Percentiles rank a stretch among this genome's conserved stretches.
phyloP scores from a whole-genome alignment of 768 basidiomycete genomes.

The Tubosaeta brunneosetosa region DNA sequence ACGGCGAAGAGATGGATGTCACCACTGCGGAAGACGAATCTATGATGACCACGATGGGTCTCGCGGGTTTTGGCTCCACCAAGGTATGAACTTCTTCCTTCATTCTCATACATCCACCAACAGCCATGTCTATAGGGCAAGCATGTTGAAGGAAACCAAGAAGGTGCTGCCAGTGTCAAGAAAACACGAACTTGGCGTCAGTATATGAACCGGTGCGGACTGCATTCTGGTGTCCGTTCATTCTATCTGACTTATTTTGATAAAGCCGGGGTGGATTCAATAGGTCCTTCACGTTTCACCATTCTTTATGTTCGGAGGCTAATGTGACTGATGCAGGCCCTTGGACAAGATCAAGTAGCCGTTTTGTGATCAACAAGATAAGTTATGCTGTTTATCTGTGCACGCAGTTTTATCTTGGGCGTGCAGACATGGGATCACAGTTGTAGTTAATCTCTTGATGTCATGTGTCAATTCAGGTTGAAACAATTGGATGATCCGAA shows the following conservation, averaged over 20 bases:
- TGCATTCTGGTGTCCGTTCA: neutral
- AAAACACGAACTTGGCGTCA: conserved; percentile 92
- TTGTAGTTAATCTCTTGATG: neutral
- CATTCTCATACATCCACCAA: neutral
- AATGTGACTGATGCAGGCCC: conserved; percentile 49
- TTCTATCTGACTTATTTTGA: conserved; percentile 11
- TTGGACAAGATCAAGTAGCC: conserved; percentile 90
- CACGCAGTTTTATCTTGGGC: conserved; percentile 8
- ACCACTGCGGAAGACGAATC: conserved; percentile 68
- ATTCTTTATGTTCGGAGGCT: conserved; percentile 4
- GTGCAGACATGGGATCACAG: neutral
- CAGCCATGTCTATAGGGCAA: conserved; percentile 53
- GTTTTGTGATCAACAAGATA: conserved; percentile 7
- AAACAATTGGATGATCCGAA: conserved; percentile 5
- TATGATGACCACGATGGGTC: conserved; percentile 90
- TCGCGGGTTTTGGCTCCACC: conserved; percentile 82
- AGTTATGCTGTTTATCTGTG: conserved; percentile 11
- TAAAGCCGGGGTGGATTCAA: conserved; percentile 80
- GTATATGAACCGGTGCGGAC: conserved; percentile 88
- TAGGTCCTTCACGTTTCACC: conserved; percentile 40
- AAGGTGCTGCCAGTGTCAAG: conserved; percentile 61
- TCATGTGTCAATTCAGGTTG: conserved; percentile 1
- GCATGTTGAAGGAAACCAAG: conserved; percentile 78
- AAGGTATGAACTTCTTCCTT: conserved; percentile 50
- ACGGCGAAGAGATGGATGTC: conserved; percentile 45